phyloP scores from a whole-genome alignment of 2,329 filamentous ascomycete species.

The Simplicillium sp. region DNA sequence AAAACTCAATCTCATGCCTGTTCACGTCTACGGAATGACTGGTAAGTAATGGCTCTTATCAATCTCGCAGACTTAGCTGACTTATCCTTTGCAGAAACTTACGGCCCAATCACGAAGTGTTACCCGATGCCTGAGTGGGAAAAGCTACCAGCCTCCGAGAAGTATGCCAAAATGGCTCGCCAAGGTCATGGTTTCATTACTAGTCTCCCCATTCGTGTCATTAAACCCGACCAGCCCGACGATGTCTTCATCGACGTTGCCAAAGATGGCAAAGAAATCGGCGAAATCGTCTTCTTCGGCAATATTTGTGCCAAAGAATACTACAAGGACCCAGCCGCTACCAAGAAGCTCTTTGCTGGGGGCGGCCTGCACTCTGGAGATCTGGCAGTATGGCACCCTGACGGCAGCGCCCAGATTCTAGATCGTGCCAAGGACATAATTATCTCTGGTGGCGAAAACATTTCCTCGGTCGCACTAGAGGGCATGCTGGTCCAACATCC shows the following conservation, averaged over 20 bases:
- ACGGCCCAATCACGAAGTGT: conserved; percentile 90
- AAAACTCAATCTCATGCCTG: conserved; percentile 71
- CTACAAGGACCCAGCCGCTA: conserved; percentile 82
- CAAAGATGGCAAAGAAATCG: conserved; percentile 38
- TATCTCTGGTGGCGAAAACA: conserved; percentile 95
- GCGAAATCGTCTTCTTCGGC: conserved; percentile 67
- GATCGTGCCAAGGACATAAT: conserved; percentile 97
- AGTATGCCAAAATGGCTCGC: conserved; percentile 82
- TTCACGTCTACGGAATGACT: conserved; percentile 84
- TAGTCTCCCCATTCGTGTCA: conserved; percentile 68
- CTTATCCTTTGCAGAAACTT: conserved; percentile 53
- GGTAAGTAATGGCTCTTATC: conserved; percentile 13
- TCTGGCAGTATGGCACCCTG: conserved; percentile 84
- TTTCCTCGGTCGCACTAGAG: conserved; percentile 87
- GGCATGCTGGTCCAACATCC: conserved; percentile 83
- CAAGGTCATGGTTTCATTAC: conserved; percentile 90
- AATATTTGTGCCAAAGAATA: conserved; percentile 92
- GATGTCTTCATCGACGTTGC: conserved; percentile 39
- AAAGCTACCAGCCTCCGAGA: conserved; percentile 60
- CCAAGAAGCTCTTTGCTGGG: conserved; percentile 76
- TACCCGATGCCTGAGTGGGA: conserved; percentile 85
- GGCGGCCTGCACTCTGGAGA: conserved; percentile 86
- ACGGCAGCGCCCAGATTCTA: conserved; percentile 83
- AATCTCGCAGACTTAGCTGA: background rate
- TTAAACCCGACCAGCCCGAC: conserved; percentile 67